Conservation (phyloP, 2,329 filamentous ascomycete genomes). For the Scedosporium minutisporum region DNA sequence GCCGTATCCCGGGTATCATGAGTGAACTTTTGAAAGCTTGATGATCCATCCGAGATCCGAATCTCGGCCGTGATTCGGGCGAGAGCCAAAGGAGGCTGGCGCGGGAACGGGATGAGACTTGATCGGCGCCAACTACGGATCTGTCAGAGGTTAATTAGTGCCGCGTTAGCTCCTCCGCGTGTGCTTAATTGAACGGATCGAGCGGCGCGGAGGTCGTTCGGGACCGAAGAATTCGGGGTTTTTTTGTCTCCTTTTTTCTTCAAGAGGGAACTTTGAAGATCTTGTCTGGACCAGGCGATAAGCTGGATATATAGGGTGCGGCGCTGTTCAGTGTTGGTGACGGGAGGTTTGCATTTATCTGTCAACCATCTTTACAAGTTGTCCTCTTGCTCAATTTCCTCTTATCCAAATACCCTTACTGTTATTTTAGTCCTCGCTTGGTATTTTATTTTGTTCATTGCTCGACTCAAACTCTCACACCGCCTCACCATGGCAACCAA, state of each 20-base stretch:
- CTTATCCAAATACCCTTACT: too few species aligned
- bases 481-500: neutral
- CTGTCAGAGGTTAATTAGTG: neutral
- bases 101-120: neutral
- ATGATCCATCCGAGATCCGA: neutral
- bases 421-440: neutral
- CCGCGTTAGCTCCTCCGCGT: neutral
- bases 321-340: too few species aligned
- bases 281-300: too few species aligned
- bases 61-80: neutral
- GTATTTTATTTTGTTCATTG: neutral
- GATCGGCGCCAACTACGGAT: neutral
- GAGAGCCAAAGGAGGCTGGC: neutral
- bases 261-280: too few species aligned
- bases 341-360: too few species aligned
- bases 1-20: neutral
- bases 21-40: neutral
- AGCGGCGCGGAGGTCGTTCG: too few species aligned
- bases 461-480: neutral
- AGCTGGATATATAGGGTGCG: too few species aligned
- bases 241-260: too few species aligned
- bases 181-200: neutral
- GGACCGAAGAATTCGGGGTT: too few species aligned
- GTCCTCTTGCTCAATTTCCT: too few species aligned
- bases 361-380: too few species aligned